Base-by-base conservation (phyloP, 2,329 filamentous ascomycete genomes). In the Westerdykella sp. region DNA sequence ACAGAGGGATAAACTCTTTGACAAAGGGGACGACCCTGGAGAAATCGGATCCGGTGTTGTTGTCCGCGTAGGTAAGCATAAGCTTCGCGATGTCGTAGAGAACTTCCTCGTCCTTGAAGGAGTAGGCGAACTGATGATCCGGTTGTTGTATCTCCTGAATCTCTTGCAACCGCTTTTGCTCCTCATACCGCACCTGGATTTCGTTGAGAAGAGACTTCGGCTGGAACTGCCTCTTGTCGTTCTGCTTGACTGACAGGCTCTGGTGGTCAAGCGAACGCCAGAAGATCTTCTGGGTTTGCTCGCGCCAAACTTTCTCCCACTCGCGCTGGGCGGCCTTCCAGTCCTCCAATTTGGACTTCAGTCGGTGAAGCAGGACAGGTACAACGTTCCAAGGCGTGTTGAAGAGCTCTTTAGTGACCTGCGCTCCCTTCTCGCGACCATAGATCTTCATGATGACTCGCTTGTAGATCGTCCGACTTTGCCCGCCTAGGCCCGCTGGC, bases 261-360 rank as follows among this genome's bases (percentile, higher is more conserved):
- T 97, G 95, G 61, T 98, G 93, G 60, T 98, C 93, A 41, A 98
- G 80, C 65, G 89, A 95, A 72, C 89, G 94, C 70, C 94, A 87
- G 69, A 96, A 95, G 73, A 95, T 91, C 59, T 85, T 84, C 62
- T 95, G 85, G 18, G 91, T 97, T 70, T 97, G 93, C 39, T 88
- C 84, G 50, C 93, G 88, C 93, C 93, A 98, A 6, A 98, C 89
- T 69, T 96, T 96, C 67, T 97, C 90, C 93, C 93, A 98, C 64
- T 98, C 94, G 25, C 93, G 87, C 74, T 87, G 90, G 5, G 88
- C 91, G 54, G 94, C 90, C 51, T 95, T 88, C 93, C 93, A 98
- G 59, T 97, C 90, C 66, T 98, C 93, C 36, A 94, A 84, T 65
- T 97, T 96, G 59, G 94, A 87, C 71, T 97, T 97, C 55, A 98